A percentile compares a stretch with the other conserved stretches of the same genome.
phyloP scores from a whole-genome alignment of 306 rosid genomes.

The Pyrus pyrifolia region DNA sequence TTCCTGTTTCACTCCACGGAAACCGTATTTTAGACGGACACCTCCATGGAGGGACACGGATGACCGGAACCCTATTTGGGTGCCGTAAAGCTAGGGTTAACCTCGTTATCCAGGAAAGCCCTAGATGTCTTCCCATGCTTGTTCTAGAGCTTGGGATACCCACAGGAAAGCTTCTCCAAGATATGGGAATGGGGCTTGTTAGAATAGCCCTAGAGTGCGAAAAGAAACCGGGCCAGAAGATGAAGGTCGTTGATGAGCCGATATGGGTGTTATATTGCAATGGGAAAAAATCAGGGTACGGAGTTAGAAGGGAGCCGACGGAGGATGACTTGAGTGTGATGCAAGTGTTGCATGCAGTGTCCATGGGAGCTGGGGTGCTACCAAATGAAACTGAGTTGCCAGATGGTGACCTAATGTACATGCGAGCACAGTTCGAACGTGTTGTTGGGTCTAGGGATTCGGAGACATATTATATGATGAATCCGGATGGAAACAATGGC shows the following conservation, averaged over 20 bases:
- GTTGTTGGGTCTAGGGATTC: conserved; percentile 81
- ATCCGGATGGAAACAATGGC: conserved; percentile 62
- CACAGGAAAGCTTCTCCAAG: conserved; percentile 58
- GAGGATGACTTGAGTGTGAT: conserved; percentile 64
- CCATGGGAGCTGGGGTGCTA: conserved; percentile 71
- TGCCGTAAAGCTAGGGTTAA: conserved; percentile 49
- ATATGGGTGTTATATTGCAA: conserved; percentile 70
- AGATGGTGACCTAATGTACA: conserved; percentile 60
- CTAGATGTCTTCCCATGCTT: conserved; percentile 49
- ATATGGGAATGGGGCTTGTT: conserved; percentile 62
- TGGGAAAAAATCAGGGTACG: conserved; percentile 77
- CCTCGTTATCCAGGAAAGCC: conserved; percentile 65
- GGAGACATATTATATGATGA: conserved; percentile 75
- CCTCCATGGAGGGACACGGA: conserved; percentile 48
- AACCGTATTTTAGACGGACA: conserved; percentile 21
- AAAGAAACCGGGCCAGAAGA: conserved; percentile 38
- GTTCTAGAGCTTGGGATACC: conserved; percentile 63
- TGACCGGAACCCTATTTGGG: conserved; percentile 79
- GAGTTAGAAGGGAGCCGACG: conserved; percentile 59
- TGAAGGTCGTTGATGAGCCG: conserved; percentile 58
- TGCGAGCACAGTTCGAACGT: conserved; percentile 68
- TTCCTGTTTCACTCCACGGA: conserved; percentile 22
- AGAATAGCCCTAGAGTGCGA: conserved; percentile 81
- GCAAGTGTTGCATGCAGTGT: conserved; percentile 57
- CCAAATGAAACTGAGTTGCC: conserved; percentile 33